Evolutionary conservation across 805 yeast genomes (phyloP), one percentile per base, ranked within the genome.

Genomic region (Dipodascopsis uninucleata): DNA sequence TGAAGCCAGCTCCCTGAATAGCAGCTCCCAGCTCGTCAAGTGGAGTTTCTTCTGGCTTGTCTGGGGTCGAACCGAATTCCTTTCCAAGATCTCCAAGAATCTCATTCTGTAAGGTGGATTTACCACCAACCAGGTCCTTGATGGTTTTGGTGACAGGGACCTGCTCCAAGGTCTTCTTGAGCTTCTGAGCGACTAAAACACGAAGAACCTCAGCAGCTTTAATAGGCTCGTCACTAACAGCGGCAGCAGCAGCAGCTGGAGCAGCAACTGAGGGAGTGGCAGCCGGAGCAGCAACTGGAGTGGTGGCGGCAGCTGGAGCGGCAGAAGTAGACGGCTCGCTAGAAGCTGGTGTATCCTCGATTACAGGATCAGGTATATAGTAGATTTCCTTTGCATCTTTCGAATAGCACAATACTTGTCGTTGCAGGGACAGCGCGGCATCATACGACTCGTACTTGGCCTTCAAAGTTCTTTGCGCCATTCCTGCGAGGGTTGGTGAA

Each of bases 21-120:
- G 78, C 81, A 63, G 87, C 97, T 38, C 97, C 97, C 66, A 93
- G 79, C 69, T 93, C 99, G 63, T 79, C 85, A 59, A 93, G 76
- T 52, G 98, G 98, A 33, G 95, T 85, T 64, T 93, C 99, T 71
- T 93, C 99, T 52, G 99, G 97, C 71, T 93, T 93, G 71, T 93
- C 99, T 33, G 99, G 99, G 39, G 97, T 89, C 35, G 93, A 71
- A 61, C 97, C 97, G 63, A 93, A 93, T 71, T 93, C 99, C 70
- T 93, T 93, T 64, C 97, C 97, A 61, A 93, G 76, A 63, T 93
- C 99, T 75, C 99, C 99, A 59, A 93, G 78, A 58, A 93, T 93
- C 75, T 93, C 99, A 69, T 93, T 93, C 72, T 93, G 99, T 37
- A 93, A 90, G 17, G 99, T 93, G 21, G 98, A 93, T 68, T 93